Percentiles rank a stretch among this genome's conserved stretches.
Conservation (phyloP, 768 basidiomycete species). For the Chalciporus sphaerocephalus region DNA sequence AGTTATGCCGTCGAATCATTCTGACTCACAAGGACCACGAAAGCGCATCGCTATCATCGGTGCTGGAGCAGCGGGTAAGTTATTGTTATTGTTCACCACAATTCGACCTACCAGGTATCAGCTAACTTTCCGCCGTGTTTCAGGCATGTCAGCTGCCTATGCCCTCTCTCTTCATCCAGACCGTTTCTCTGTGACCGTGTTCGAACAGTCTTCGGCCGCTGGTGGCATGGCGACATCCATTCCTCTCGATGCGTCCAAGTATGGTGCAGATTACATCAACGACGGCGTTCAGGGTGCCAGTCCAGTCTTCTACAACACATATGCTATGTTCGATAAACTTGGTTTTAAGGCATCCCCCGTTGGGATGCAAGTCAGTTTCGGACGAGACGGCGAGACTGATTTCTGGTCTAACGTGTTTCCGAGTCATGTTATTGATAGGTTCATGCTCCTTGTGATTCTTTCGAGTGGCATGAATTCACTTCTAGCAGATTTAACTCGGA, state of each 20-base stretch:
- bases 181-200: constrained; percentile 29
- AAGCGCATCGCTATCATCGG: no score
- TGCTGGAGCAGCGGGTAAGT: no score
- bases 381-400: neutral
- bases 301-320: constrained; percentile 34
- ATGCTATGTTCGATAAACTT: constrained; percentile 32
- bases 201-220: constrained; percentile 24
- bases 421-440: neutral
- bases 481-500: constrained; percentile 5
- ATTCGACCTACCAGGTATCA: no score
- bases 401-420: constrained; percentile 20
- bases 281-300: constrained; percentile 36
- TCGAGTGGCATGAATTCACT: no score
- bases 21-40: no score
- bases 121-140: constrained; percentile 11
- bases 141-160: constrained; percentile 34
- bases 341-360: constrained; percentile 32
- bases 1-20: no score
- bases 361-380: constrained; percentile 27
- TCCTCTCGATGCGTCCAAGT: constrained; percentile 27
- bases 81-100: no score
- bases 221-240: constrained; percentile 36
- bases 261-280: constrained; percentile 35
- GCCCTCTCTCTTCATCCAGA: constrained; percentile 32
- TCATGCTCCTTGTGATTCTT: no score